Conservation (phyloP, 176 grass and related monocot species). For the Oryza coarctata region DNA sequence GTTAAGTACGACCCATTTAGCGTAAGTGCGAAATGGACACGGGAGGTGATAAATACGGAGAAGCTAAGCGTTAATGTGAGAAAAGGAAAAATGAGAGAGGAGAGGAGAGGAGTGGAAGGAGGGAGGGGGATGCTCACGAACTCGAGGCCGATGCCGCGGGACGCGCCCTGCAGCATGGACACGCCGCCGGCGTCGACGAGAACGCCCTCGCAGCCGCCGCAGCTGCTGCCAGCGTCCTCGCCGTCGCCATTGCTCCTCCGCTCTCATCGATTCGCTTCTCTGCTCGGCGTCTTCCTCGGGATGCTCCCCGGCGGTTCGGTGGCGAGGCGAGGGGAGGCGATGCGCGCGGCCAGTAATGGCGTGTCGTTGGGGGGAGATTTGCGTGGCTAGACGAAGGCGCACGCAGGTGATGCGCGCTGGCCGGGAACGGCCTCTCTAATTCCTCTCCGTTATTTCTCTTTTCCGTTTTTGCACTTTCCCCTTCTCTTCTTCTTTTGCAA, state of each 20-base stretch:
- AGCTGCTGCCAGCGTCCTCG: conserved; percentile 20
- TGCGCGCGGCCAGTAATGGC: not conserved
- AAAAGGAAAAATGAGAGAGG: not conserved
- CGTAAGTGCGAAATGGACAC: not conserved
- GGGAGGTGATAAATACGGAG: not conserved
- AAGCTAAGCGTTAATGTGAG: not conserved
- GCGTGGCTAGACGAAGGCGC: conserved; percentile 22
- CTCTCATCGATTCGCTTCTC: not conserved
- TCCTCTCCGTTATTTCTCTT: not conserved
- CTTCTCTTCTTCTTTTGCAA: not conserved
- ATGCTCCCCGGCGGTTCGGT: not conserved
- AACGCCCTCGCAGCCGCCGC: conserved; percentile 33
- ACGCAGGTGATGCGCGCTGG: conserved; percentile 14
- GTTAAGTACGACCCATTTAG: no score
- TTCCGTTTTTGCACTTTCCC: not conserved
- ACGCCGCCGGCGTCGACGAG: conserved; percentile 49
- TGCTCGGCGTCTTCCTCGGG: not conserved
- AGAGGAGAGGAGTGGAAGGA: not conserved
- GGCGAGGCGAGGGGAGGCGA: no score
- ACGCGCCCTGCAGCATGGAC: conserved; percentile 91
- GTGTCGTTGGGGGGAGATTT: not conserved
- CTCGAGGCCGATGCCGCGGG: conserved; percentile 86
- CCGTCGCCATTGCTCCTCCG: conserved; percentile 35
- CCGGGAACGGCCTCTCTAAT: not conserved
- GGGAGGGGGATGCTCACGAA: conserved; percentile 50